Percentiles rank a stretch among this genome's conserved stretches.
Evolutionary conservation across 805 yeast species (phyloP).

Genomic region (Ogataea allantospora): DNA sequence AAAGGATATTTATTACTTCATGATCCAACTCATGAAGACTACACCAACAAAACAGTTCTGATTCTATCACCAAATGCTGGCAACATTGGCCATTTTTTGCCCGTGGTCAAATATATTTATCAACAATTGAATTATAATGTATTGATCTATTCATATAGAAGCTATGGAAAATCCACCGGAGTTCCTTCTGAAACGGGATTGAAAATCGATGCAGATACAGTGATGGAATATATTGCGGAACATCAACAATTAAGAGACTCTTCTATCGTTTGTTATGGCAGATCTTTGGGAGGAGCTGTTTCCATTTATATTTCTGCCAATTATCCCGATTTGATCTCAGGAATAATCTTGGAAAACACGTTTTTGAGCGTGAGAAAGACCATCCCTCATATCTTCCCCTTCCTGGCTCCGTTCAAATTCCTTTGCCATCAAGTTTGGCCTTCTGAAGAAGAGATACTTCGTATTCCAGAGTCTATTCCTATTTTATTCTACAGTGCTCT

Average conservation of each 20-base stretch:
- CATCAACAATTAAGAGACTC: conserved; percentile 54
- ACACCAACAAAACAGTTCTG: conserved; percentile 65
- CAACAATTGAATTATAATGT: conserved; percentile 68
- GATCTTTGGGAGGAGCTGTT: conserved; percentile 95
- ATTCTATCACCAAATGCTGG: conserved; percentile 93
- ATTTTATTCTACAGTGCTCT: conserved; percentile 69
- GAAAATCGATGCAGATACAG: conserved; percentile 77
- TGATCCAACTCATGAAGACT: conserved; percentile 36
- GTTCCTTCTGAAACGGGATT: conserved; percentile 72
- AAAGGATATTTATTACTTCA: conserved; percentile 64
- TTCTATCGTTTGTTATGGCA: conserved; percentile 70
- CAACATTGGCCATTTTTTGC: conserved; percentile 87
- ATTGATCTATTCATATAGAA: conserved; percentile 83
- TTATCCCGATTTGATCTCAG: conserved; percentile 51
- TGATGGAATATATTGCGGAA: conserved; percentile 53
- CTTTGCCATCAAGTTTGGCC: conserved; percentile 84
- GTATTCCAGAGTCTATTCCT: conserved; percentile 55
- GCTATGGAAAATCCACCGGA: conserved; percentile 85
- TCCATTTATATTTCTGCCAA: conserved; percentile 76
- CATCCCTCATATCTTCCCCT: conserved; percentile 72
- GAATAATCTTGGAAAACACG: conserved; percentile 81
- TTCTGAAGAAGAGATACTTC: conserved; percentile 57
- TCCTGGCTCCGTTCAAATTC: conserved; percentile 50
- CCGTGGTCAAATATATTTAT: conserved; percentile 71
- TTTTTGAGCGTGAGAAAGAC: conserved; percentile 72